A percentile compares a stretch with the other conserved stretches of the same genome.
Conservation (phyloP, 1,284 basidiomycete species). For the Puccinia polysora region DNA sequence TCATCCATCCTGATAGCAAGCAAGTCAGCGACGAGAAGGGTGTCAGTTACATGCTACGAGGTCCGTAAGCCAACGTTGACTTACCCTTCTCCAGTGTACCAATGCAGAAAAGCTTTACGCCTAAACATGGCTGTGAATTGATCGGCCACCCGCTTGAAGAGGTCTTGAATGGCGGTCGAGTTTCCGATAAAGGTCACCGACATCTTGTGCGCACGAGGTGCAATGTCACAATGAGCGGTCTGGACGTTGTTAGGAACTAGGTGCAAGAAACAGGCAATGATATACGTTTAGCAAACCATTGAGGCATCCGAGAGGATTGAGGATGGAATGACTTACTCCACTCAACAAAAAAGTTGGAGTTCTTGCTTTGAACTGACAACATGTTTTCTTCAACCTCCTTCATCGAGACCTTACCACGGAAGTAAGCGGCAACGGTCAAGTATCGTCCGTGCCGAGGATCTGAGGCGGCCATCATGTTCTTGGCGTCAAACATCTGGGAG, state of each 20-base stretch:
- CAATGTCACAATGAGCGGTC: conserved; percentile 44
- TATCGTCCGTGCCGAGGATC: conserved; percentile 81
- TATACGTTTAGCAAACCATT: conserved; percentile 65
- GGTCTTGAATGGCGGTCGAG: conserved; percentile 76
- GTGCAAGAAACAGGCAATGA: conserved; percentile 71
- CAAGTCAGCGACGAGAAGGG: conserved; percentile 30
- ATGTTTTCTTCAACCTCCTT: conserved; percentile 96
- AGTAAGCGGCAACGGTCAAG: conserved; percentile 81
- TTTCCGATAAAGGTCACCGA: conserved; percentile 75
- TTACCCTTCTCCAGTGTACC: conserved; percentile 85
- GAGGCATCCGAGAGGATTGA: too few species aligned
- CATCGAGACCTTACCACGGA: conserved; percentile 98
- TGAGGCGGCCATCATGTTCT: conserved; percentile 94
- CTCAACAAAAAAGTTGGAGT: conserved; percentile 91
- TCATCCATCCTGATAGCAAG: conserved; percentile 57
- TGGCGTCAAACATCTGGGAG: conserved; percentile 69
- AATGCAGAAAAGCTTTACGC: conserved; percentile 78
- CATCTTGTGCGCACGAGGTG: conserved; percentile 52
- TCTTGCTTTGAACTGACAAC: conserved; percentile 81
- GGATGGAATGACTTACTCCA: conserved; percentile 51
- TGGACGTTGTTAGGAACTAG: conserved; percentile 85
- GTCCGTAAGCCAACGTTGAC: conserved; percentile 50
- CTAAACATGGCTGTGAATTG: conserved; percentile 78
- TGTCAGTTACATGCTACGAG: conserved; percentile 46
- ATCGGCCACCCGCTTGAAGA: conserved; percentile 69